Evolutionary conservation across 2,329 filamentous ascomycete species (phyloP).

Genomic region (Fusarium sp.): DNA sequence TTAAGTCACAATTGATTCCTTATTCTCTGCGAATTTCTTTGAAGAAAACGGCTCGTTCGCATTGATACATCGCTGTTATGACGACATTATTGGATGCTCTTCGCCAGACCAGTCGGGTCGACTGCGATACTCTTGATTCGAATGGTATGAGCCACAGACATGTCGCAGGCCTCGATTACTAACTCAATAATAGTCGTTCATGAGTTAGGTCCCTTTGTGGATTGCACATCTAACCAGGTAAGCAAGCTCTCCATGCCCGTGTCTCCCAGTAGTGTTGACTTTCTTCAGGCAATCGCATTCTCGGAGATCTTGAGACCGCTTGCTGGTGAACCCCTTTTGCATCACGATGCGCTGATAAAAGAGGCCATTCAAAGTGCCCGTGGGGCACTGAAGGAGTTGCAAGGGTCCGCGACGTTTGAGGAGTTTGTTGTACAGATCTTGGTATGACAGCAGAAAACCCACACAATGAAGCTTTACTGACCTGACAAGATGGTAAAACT

Average conservation of each 20-base stretch:
- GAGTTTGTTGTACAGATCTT: constrained; percentile 67
- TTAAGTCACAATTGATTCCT: constrained; percentile 1
- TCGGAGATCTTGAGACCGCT: constrained; percentile 44
- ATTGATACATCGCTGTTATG: constrained; percentile 25
- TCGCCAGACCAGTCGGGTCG: constrained; percentile 44
- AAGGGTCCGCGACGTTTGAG: constrained; percentile 43
- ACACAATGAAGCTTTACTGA: background rate
- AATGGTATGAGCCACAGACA: constrained; percentile 37
- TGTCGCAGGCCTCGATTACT: background rate
- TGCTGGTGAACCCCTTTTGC: constrained; percentile 27
- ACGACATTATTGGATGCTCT: constrained; percentile 42
- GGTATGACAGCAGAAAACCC: constrained; percentile 45
- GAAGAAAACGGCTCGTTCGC: background rate
- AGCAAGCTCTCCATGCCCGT: too few relatives aligned
- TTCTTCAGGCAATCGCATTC: constrained; percentile 47
- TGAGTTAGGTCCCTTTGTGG: constrained; percentile 48
- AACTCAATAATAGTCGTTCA: constrained; percentile 42
- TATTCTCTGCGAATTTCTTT: background rate
- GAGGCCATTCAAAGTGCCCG: constrained; percentile 41
- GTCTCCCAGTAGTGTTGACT: background rate
- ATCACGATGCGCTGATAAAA: constrained; percentile 44
- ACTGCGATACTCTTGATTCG: constrained; percentile 51
- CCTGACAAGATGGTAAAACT: constrained; percentile 63
- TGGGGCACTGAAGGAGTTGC: constrained; percentile 23
- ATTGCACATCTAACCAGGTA: constrained; percentile 51